These are phyloP conservation scores for Linum tenue DNA, from an alignment of 345 rosid species.

Conservation along the genomic window DNA sequence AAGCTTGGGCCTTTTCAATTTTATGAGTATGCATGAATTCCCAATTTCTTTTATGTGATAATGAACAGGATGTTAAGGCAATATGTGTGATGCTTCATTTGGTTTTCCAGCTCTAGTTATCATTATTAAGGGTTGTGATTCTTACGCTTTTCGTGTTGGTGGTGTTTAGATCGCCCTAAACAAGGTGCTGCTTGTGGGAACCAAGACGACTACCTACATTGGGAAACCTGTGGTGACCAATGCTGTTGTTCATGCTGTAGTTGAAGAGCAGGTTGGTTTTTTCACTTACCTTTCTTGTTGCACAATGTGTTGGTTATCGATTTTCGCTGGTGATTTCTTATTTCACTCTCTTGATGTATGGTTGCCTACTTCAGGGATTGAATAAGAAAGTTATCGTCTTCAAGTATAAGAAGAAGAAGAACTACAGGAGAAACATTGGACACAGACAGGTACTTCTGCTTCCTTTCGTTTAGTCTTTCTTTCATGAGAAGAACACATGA, in stretches of 20 bases:
- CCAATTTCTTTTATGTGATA: no score
- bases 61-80: no score
- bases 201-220: constrained; percentile 67
- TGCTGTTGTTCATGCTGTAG: constrained; percentile 91
- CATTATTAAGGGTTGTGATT: no score
- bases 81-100: no score
- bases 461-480: neutral
- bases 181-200: constrained; percentile 95
- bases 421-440: constrained; percentile 90
- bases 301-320: neutral
- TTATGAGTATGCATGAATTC: no score
- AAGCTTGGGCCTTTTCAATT: neutral
- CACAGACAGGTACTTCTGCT: constrained; percentile 69
- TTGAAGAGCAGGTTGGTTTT: constrained; percentile 68
- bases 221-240: constrained; percentile 90
- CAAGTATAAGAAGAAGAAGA: constrained; percentile 92
- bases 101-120: no score
- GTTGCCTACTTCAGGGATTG: constrained; percentile 46
- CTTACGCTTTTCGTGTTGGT: neutral
- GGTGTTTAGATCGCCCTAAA: constrained; percentile 54
- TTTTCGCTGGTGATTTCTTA: constrained; percentile 2
- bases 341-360: neutral
- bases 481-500: neutral
- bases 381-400: constrained; percentile 73
- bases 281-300: constrained; percentile 1